Evolutionary conservation across 2,329 filamentous ascomycete genomes (phyloP), one percentile per base, ranked within the genome.

Genomic region (Scortechinia acanthostroma): DNA sequence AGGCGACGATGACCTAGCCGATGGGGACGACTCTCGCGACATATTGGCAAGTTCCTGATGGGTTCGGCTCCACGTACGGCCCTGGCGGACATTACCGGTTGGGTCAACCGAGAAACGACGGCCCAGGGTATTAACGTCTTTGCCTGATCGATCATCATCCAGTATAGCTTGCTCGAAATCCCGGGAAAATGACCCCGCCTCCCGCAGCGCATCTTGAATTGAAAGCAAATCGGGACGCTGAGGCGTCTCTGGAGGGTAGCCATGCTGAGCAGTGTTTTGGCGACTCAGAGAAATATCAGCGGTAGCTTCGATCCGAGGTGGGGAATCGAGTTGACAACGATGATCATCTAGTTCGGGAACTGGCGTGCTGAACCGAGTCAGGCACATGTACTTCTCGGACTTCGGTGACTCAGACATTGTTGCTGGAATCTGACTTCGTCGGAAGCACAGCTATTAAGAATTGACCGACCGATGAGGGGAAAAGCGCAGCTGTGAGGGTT

Each of bases 331-430:
- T 6, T 19, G 35, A 19, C 58, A 78, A 58, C 35, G 35, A 19
- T 40, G 35, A 10, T 40, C 35, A 17, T 40, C 35, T 17, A 40
- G 17, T 52, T 82, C 76, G 53, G 75, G 76, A 47, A 77, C 76
- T 25, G 77, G 76, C 15, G 77, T 82, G 65, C 75, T 80, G 71
- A 74, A 81, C 59, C 77, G 67, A 49, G 76, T 80, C 52, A 77
- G 66, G 53, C 66, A 72, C 35, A 40, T 13, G 35, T 40, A 13
- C 59, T 67, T 70, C 49, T 79, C 75, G 47, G 77, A 78, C 52
- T 67, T 69, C 50, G 73, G 70, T 49, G 76, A 74, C 55, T 78
- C 75, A 45, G 69, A 63, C 68, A 72, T 72, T 48, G 63, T 71
- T 59, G 52, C 25, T 60, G 54, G 65, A 70, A 69, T 45, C 53